Base-by-base conservation (phyloP, 768 basidiomycete genomes). In the Clavaria fumosa region DNA sequence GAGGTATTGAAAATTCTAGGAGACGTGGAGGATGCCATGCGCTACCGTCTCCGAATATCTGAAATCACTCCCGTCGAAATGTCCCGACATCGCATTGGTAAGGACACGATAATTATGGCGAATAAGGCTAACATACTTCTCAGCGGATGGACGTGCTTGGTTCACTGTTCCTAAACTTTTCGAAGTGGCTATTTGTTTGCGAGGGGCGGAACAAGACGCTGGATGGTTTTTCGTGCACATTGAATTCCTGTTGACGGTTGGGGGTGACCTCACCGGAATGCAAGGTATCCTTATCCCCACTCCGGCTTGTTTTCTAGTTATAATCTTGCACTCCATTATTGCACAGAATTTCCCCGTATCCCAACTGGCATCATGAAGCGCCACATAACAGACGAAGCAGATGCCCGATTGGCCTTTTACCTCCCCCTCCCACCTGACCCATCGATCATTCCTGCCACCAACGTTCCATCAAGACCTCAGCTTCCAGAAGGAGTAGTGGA, bases 151-250 rank as follows among this genome's bases (percentile, higher is more conserved):
- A 7, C 76, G 84, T 40, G 86, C 71, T 15, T 70, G 68, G 51
- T 95, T 88, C 53, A 72, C 62, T 18, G 78, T 77, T 2, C 72
- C 70, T 1, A 70, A 74, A 21, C 60, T 83, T 19, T 90, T 88
- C 51, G 72, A 78, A 50, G 69, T 71, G 5, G 78, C 79, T 2
- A 55, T 88, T 20, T 86, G 74, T 47, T 64, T 89, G 38, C 69
- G 69, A 38, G 86, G 84, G 15, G 77, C 71, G 14, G 67, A 72
- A 42, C 59, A 62, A 43, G 62, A 69, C 32, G 81, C 84, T 43
- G 75, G 78, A 1, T 95, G 89, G 89, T 90, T 90, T 55, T 78
- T 86, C 44, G 76, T 83, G 15, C 60, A 71, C 41, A 77, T 80
- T 0, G 75, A 79, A 48, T 86, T 88, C 48, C 59, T 78, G 20